Percentiles rank a stretch among this genome's conserved stretches.
phyloP scores from a whole-genome alignment of 805 yeast genomes.

The Saccharomycopsis sp. region DNA sequence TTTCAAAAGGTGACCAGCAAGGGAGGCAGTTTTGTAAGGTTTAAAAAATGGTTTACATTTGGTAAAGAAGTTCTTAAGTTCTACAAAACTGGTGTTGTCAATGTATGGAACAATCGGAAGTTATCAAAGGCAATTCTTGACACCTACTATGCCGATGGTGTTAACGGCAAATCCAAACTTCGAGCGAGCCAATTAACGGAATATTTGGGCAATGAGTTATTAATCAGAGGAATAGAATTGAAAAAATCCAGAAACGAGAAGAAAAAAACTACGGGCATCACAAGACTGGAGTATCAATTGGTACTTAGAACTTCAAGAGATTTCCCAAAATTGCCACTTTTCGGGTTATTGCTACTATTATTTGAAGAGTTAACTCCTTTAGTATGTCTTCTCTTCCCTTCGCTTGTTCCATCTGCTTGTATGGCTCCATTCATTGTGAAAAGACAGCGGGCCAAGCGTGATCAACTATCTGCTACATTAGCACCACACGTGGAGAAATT shows the following conservation, averaged over 20 bases:
- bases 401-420: constrained; percentile 53
- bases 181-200: constrained; percentile 32
- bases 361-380: constrained; percentile 52
- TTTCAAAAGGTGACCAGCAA: constrained; percentile 22
- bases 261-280: constrained; percentile 28
- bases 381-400: constrained; percentile 46
- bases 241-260: constrained; percentile 1
- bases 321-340: constrained; percentile 42
- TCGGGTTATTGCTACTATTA: constrained; percentile 38
- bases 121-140: constrained; percentile 25
- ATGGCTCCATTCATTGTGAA: constrained; percentile 37
- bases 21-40: too few relatives aligned
- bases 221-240: constrained; percentile 32
- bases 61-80: constrained; percentile 42
- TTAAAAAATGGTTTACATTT: constrained; percentile 37
- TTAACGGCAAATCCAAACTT: constrained; percentile 15
- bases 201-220: constrained; percentile 32
- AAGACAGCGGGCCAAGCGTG: constrained; percentile 21
- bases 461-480: not conserved
- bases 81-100: constrained; percentile 51
- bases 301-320: constrained; percentile 37
- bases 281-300: constrained; percentile 40
- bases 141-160: not conserved
- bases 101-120: constrained; percentile 43
- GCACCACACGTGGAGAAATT: not conserved